Evolutionary conservation across 2,329 filamentous ascomycete genomes (phyloP).

Genomic region (Fusarium sacchari): DNA sequence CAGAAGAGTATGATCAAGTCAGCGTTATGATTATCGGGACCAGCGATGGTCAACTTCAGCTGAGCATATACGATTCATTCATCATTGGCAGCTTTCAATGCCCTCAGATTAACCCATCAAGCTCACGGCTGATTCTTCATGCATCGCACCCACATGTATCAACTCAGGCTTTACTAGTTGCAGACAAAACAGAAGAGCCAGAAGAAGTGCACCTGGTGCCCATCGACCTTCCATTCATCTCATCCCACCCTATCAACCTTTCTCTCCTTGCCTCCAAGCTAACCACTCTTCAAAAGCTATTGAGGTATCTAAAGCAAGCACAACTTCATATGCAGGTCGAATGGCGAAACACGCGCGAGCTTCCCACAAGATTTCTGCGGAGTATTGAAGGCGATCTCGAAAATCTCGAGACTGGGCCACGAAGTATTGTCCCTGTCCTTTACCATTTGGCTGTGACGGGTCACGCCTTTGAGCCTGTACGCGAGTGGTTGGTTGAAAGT

Average conservation of each 20-base stretch:
- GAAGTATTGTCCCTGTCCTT: slow-evolving; percentile 75
- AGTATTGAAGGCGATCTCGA: slow-evolving; percentile 80
- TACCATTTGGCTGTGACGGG: slow-evolving; percentile 89
- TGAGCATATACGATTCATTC: slow-evolving; percentile 88
- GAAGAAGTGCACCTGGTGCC: slow-evolving; percentile 68
- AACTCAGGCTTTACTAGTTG: slow-evolving; percentile 78
- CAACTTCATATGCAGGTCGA: slow-evolving; percentile 82
- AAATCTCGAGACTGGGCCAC: slow-evolving; percentile 65
- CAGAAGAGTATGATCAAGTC: slow-evolving; percentile 76
- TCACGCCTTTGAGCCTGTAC: slow-evolving; percentile 77
- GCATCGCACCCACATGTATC: slow-evolving; percentile 77
- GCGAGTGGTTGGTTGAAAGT: slow-evolving; percentile 89
- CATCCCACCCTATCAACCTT: slow-evolving; percentile 80
- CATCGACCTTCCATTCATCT: slow-evolving; percentile 85
- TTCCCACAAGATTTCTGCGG: slow-evolving; percentile 80
- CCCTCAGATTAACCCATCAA: slow-evolving; percentile 48
- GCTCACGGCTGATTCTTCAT: slow-evolving; percentile 63
- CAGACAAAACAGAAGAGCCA: slow-evolving; percentile 47
- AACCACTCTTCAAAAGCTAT: slow-evolving; percentile 85
- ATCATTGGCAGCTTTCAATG: slow-evolving; percentile 75
- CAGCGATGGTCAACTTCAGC: slow-evolving; percentile 74
- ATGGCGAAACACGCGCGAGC: slow-evolving; percentile 83
- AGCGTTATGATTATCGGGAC: slow-evolving; percentile 82
- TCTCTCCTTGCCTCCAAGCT: slow-evolving; percentile 87
- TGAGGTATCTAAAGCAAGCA: slow-evolving; percentile 85